Percentiles rank a stretch among this genome's conserved stretches.
Conservation (phyloP, 2,329 filamentous ascomycete genomes). For the Xylaria sp. region DNA sequence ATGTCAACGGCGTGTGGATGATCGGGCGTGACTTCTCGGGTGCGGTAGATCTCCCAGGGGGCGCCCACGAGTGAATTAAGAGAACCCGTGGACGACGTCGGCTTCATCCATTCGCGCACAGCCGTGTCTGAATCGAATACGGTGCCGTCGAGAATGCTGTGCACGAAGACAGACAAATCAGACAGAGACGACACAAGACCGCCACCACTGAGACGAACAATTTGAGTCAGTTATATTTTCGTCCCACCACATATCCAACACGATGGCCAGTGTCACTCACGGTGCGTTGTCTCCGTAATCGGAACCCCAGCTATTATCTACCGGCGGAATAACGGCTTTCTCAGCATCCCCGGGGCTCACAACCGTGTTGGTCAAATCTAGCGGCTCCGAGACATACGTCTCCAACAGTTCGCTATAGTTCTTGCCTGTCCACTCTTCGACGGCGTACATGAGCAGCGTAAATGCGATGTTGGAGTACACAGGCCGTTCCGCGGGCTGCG, state of each 20-base stretch:
- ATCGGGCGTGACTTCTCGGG: conserved; percentile 4
- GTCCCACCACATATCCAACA: neutral
- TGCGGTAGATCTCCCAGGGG: conserved; percentile 26
- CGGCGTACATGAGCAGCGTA: conserved; percentile 25
- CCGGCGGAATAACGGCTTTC: conserved; percentile 17
- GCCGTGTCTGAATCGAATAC: conserved; percentile 17
- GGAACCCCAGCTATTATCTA: conserved; percentile 19
- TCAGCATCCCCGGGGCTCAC: conserved; percentile 17
- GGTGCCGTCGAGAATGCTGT: conserved; percentile 8
- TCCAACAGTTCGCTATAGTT: conserved; percentile 11
- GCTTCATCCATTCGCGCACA: conserved; percentile 12
- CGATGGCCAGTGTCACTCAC: neutral
- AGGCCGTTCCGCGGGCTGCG: conserved; percentile 10
- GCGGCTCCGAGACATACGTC: conserved; percentile 7
- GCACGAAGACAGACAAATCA: conserved; percentile 15
- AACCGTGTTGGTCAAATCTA: conserved; percentile 4
- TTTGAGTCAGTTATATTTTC: neutral
- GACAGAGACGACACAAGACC: conserved; percentile 22
- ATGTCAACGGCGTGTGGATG: conserved; percentile 21
- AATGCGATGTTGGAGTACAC: conserved; percentile 26
- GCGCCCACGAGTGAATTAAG: conserved; percentile 17
- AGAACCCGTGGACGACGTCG: conserved; percentile 17
- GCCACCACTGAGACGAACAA: neutral
- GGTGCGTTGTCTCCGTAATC: conserved; percentile 19
- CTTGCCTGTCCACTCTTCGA: conserved; percentile 8